These are phyloP conservation scores for Hsuehochloa calcarea DNA, from an alignment of 176 grass and related monocot species.

Conservation along the genomic window DNA sequence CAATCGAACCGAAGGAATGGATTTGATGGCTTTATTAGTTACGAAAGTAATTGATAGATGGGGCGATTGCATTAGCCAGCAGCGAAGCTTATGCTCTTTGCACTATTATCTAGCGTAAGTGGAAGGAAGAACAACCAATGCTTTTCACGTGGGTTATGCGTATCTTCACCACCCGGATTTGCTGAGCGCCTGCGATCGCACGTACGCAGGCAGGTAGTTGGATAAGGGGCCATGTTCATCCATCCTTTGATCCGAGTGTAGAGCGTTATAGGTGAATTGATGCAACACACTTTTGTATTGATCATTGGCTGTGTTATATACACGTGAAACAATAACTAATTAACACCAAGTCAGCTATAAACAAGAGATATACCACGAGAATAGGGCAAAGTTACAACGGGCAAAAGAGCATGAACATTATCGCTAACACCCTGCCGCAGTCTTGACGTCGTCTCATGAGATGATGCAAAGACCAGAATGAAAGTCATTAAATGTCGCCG, in stretches of 20 bases:
- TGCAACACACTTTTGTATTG: too few species aligned
- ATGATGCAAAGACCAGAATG: too few species aligned
- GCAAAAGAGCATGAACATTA: too few species aligned
- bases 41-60: neutral
- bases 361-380: too few species aligned
- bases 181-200: neutral
- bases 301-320: too few species aligned
- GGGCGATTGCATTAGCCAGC: neutral
- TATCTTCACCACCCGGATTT: neutral
- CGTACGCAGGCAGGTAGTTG: neutral
- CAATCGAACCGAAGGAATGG: neutral
- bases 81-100: neutral
- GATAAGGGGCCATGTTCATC: neutral
- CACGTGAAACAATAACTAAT: too few species aligned
- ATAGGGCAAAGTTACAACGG: too few species aligned
- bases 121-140: neutral
- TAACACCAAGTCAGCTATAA: too few species aligned
- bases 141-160: neutral
- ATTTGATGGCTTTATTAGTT: neutral
- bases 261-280: too few species aligned
- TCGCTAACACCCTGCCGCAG: too few species aligned
- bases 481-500: too few species aligned
- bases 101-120: neutral
- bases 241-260: neutral
- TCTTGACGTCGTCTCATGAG: too few species aligned